Conservation (phyloP, 805 yeast species). For the Myxozyma geophila region DNA sequence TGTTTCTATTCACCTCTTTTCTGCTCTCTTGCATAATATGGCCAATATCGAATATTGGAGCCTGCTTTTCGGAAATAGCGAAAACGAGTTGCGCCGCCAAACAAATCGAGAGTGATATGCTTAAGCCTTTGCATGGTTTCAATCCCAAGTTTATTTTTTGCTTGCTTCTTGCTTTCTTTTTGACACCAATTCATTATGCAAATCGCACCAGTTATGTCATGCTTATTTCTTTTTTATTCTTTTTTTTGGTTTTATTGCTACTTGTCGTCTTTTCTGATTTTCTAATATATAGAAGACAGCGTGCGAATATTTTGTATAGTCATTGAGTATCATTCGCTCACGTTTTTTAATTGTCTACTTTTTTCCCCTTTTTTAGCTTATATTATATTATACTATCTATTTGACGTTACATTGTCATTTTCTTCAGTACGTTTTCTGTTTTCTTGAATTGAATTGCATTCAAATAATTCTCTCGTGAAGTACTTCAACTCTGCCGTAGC, state of each 20-base stretch:
- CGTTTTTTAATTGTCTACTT: background rate
- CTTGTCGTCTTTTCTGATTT: background rate
- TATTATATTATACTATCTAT: background rate
- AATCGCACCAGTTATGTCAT: background rate
- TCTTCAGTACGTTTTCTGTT: too few relatives aligned
- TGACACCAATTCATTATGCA: background rate
- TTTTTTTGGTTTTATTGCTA: background rate
- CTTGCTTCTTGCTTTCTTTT: background rate
- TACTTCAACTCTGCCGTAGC: too few relatives aligned
- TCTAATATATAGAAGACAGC: background rate
- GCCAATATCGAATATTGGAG: background rate
- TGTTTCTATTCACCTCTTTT: background rate
- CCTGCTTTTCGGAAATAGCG: background rate
- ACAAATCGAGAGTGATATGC: background rate
- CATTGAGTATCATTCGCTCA: background rate
- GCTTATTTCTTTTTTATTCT: background rate
- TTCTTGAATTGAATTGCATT: too few relatives aligned
- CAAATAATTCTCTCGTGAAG: too few relatives aligned
- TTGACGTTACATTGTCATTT: too few relatives aligned
- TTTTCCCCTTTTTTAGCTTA: background rate
- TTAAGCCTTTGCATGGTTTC: background rate
- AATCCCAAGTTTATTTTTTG: background rate
- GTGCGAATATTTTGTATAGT: background rate
- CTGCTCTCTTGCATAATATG: slow-evolving; percentile 1
- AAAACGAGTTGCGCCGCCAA: background rate